Conservation (phyloP, 2,329 filamentous ascomycete species). For the Ascochyta fabae region DNA sequence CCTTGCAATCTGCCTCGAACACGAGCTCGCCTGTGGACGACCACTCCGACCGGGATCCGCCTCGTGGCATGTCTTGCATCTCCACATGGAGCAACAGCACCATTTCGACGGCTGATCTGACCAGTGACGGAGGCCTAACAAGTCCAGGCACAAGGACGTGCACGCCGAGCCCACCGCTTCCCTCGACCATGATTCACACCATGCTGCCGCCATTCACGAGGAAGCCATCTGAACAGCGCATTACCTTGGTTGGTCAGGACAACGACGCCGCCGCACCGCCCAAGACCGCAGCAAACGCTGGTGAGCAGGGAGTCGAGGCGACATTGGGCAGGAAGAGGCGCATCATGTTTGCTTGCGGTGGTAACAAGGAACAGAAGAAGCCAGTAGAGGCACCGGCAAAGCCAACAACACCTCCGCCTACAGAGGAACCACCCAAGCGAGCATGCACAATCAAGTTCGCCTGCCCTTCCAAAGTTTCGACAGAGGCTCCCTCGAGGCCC, state of each 20-base stretch:
- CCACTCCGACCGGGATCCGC: constrained; percentile 42
- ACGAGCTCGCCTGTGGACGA: constrained; percentile 50
- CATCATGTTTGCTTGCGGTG: constrained; percentile 87
- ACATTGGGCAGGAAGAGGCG: constrained; percentile 78
- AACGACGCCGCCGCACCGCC: constrained; percentile 27
- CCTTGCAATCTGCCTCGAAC: constrained; percentile 65
- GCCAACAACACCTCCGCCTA: constrained; percentile 22
- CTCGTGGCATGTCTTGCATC: constrained; percentile 57
- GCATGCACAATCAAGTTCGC: constrained; percentile 76
- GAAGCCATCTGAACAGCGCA: constrained; percentile 47
- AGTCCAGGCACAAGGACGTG: constrained; percentile 82
- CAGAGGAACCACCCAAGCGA: constrained; percentile 56
- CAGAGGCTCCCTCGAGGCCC: constrained; percentile 47
- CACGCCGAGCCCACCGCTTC: constrained; percentile 86
- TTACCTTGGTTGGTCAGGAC: constrained; percentile 47
- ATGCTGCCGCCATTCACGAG: constrained; percentile 48
- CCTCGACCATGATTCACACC: constrained; percentile 58
- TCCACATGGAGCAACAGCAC: constrained; percentile 83
- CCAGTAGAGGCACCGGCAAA: constrained; percentile 26
- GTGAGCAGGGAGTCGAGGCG: constrained; percentile 67
- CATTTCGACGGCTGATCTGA: constrained; percentile 85
- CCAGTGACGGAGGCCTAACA: constrained; percentile 91
- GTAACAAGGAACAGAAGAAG: constrained; percentile 55
- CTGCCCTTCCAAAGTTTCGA: constrained; percentile 63
- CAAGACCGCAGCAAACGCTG: constrained; percentile 25